Percentiles rank a stretch among this genome's conserved stretches.
Evolutionary conservation across 495 filamentous ascomycete genomes (phyloP).

Genomic region (Talaromyces trachyspermus): DNA sequence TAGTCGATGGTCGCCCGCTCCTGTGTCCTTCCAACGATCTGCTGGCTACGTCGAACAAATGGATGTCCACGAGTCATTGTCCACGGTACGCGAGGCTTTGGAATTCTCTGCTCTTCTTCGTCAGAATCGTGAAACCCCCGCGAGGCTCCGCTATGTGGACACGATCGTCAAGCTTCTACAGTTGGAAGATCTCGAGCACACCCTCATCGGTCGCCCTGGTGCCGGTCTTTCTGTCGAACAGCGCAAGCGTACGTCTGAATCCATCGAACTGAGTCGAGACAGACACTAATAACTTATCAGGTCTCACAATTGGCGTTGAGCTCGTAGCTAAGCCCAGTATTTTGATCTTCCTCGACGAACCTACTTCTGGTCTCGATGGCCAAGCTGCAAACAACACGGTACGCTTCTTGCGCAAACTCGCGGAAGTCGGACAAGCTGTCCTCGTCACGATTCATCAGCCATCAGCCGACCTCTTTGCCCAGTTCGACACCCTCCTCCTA

Average conservation of each 20-base stretch:
- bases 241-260: too few species aligned
- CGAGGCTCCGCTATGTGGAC: conserved; percentile 81
- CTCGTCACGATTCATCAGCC: conserved; percentile 93
- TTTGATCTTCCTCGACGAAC: conserved; percentile 84
- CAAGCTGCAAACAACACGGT: conserved; percentile 86
- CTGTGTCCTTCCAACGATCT: conserved; percentile 67
- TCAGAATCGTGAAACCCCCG: conserved; percentile 65
- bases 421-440: conserved; percentile 77
- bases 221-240: conserved; percentile 85
- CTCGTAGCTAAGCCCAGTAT: conserved; percentile 80
- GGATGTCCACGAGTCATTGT: conserved; percentile 70
- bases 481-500: conserved; percentile 62
- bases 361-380: conserved; percentile 80
- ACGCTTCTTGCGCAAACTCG: conserved; percentile 77
- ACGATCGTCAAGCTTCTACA: conserved; percentile 73
- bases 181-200: conserved; percentile 77
- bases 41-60: conserved; percentile 79
- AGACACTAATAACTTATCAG: too few species aligned
- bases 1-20: conserved; percentile 63
- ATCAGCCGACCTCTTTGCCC: conserved; percentile 74
- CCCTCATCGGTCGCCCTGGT: conserved; percentile 71
- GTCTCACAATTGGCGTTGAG: conserved; percentile 88
- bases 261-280: too few species aligned
- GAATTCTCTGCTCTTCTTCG: conserved; percentile 76
- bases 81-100: conserved; percentile 78